These are phyloP conservation scores for Hypoxylon sp. DNA, from an alignment of 2,329 filamentous ascomycete genomes.

Conservation along the genomic window DNA sequence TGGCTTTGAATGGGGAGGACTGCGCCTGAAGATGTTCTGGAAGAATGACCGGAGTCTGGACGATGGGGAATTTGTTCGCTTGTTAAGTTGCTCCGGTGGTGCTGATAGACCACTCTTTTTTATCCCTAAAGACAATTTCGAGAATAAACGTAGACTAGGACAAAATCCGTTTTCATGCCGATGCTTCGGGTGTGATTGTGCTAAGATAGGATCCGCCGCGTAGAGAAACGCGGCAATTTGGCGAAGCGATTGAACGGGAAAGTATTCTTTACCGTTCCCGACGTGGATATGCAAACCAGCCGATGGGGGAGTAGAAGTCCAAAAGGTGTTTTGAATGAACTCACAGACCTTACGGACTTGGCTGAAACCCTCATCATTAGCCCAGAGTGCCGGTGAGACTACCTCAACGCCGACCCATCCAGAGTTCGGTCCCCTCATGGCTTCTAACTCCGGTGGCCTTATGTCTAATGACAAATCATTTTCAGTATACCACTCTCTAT, in stretches of 20 bases:
- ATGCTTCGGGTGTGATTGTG: slow-evolving; percentile 20
- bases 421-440: background rate
- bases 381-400: slow-evolving; percentile 24
- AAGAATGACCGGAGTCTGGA: background rate
- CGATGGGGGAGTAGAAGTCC: background rate
- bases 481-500: background rate
- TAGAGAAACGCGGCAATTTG: slow-evolving; percentile 25
- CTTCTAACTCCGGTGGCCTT: background rate
- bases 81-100: no score
- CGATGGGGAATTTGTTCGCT: background rate
- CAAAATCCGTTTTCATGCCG: background rate
- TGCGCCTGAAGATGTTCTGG: background rate
- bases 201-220: slow-evolving; percentile 24
- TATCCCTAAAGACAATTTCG: slow-evolving; percentile 5
- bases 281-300: slow-evolving; percentile 32
- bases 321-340: slow-evolving; percentile 18
- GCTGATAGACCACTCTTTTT: background rate
- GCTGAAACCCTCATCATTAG: slow-evolving; percentile 8
- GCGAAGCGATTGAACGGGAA: background rate
- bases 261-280: slow-evolving; percentile 16
- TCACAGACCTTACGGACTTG: slow-evolving; percentile 22
- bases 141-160: slow-evolving; percentile 12
- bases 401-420: slow-evolving; percentile 27
- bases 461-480: background rate
- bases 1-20: background rate